phyloP scores from a whole-genome alignment of 2,329 filamentous ascomycete species.

The Ceratocystis lukuohia region DNA sequence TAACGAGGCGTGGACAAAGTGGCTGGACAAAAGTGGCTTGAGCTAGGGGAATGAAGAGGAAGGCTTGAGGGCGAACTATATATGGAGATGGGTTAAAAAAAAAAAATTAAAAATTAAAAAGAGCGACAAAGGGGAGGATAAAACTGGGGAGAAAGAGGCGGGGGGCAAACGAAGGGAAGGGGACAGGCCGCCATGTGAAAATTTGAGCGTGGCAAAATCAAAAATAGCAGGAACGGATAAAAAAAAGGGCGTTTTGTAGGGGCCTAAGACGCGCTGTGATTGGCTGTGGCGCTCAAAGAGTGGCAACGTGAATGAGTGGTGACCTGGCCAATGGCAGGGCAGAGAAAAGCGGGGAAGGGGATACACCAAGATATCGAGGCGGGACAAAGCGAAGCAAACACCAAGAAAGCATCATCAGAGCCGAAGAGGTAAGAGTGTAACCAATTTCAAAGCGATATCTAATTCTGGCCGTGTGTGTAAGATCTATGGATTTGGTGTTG shows the following conservation, averaged over 20 bases:
- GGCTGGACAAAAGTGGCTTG: conserved; percentile 11
- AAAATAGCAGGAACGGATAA: neutral
- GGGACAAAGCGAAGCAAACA: conserved; percentile 9
- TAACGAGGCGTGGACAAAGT: neutral
- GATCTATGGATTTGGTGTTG: too few species aligned
- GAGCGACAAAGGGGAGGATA: neutral
- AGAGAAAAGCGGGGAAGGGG: conserved; percentile 8
- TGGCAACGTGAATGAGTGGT: neutral
- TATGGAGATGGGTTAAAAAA: conserved; percentile 20
- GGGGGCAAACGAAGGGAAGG: neutral
- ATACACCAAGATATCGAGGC: neutral
- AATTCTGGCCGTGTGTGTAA: too few species aligned
- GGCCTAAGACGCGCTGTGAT: neutral
- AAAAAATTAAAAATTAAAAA: neutral
- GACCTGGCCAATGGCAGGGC: neutral
- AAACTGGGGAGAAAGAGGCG: neutral
- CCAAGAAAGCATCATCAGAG: neutral
- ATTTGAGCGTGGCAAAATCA: neutral
- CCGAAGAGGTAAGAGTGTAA: neutral
- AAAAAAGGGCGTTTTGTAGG: neutral
- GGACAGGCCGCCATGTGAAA: neutral
- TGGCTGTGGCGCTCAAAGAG: neutral
- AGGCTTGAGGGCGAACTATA: conserved; percentile 23
- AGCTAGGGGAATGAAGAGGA: neutral
- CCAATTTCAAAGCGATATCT: too few species aligned